These are phyloP conservation scores for Microbotryum silenes-acaulis DNA, from an alignment of 1,284 basidiomycete genomes.

Conservation along the genomic window DNA sequence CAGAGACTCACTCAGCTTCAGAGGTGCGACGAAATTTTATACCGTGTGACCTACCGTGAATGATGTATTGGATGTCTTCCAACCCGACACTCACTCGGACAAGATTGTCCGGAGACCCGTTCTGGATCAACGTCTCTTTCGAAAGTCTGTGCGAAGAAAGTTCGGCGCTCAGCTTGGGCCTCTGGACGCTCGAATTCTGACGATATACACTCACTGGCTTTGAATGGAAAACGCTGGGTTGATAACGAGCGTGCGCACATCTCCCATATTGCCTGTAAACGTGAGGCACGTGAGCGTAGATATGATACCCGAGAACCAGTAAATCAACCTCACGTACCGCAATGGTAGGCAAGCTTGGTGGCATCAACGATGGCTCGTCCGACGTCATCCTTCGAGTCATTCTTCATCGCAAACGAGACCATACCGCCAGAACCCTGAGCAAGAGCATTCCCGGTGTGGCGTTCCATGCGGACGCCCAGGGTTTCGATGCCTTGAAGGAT, in stretches of 20 bases:
- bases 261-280: background rate
- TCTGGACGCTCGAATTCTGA: too few species aligned
- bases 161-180: too few species aligned
- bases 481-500: slow-evolving; percentile 72
- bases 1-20: too few species aligned
- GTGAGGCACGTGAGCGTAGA: too few species aligned
- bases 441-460: slow-evolving; percentile 68
- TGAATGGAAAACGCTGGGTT: slow-evolving; percentile 59
- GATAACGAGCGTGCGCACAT: background rate
- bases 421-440: slow-evolving; percentile 65
- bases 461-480: slow-evolving; percentile 64
- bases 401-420: slow-evolving; percentile 71
- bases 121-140: slow-evolving; percentile 46
- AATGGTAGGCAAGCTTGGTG: slow-evolving; percentile 16
- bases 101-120: slow-evolving; percentile 71
- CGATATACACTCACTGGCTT: slow-evolving; percentile 47
- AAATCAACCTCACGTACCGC: slow-evolving; percentile 53
- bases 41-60: slow-evolving; percentile 37
- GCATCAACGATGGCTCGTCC: slow-evolving; percentile 57
- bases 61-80: slow-evolving; percentile 74
- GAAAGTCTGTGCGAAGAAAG: slow-evolving; percentile 42
- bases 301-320: slow-evolving; percentile 20
- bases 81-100: slow-evolving; percentile 71
- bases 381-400: slow-evolving; percentile 50
- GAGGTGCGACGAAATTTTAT: too few species aligned